Evolutionary conservation across 169 alveolate species (phyloP), one percentile per base, ranked within the genome.

Genomic region (Plasmodium malariae): DNA sequence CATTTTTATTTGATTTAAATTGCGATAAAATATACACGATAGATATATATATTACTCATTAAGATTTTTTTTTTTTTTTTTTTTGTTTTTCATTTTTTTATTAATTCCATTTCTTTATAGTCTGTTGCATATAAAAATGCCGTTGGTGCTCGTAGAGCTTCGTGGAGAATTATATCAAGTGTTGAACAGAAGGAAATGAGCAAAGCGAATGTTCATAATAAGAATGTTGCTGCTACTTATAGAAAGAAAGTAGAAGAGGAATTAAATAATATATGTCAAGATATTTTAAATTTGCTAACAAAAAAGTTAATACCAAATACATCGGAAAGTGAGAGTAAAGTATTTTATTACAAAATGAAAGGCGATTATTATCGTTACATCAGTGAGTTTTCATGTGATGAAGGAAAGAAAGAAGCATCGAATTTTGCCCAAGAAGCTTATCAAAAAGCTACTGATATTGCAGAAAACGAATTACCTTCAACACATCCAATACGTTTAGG

Each of bases 331-430:
- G 99, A 98, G 94, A 95, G 98, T 76, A 95, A 96, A 90, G 99
- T 98, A 57, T 99, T 98, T 96, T 98, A 98, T 95, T 95, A 96
- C 88, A 99, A 99, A 96, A 98, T 99, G 99, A 98, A 98, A 96
- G 99, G 99, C n/a, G 99, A 99, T 94, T 98, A 98, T 93, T 98
- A 98, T 96, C 97, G 99, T 74, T 98, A 98, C 92, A 94, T 97
- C 71, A 97, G 99, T 43, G 99, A 99, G 95, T 98, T 96, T 96
- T 96, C 98, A 17, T 93, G 97, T 51, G 99, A 98, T 57, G 99
- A 97, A 43, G 94, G 94, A 60, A 98, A 97, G 92, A 95, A 94
- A 86, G 96, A 94, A 65, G 99, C 99, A 17, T 98, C 99, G n/a
- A 98, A 97, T 85, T 96, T 94, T 88, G 99, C 99, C 3, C 96